Percentiles rank a stretch among this genome's conserved stretches.
These are phyloP conservation scores for Leptosphaerulina australis DNA, from an alignment of 2,329 filamentous ascomycete genomes.

Conservation along the genomic window DNA sequence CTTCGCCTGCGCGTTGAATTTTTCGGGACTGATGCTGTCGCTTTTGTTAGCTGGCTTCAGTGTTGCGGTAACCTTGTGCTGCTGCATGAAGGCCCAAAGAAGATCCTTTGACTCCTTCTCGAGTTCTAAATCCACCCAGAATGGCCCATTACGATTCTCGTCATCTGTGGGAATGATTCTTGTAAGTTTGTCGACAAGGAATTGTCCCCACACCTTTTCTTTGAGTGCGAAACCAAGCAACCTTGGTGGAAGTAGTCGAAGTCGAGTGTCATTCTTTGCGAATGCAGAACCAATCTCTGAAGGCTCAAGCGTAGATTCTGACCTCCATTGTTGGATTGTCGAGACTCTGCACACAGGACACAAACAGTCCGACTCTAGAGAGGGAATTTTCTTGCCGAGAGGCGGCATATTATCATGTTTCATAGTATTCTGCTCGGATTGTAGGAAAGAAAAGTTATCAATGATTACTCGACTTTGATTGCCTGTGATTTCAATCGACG, in stretches of 20 bases:
- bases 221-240: constrained; percentile 9
- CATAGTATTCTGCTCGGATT: constrained; percentile 11
- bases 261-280: background rate
- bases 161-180: background rate
- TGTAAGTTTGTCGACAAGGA: constrained; percentile 3
- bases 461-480: constrained; percentile 13
- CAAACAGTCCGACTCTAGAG: constrained; percentile 1
- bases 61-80: constrained; percentile 1
- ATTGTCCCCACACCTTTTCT: constrained; percentile 11
- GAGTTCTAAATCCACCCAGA: constrained; percentile 7
- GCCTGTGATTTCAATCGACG: background rate
- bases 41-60: background rate
- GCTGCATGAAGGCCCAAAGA: constrained; percentile 8
- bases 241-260: constrained; percentile 8
- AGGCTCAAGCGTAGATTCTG: background rate
- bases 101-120: constrained; percentile 5
- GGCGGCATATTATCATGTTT: constrained; percentile 5
- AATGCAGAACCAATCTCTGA: background rate
- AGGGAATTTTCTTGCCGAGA: constrained; percentile 1
- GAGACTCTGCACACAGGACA: constrained; percentile 4
- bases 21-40: background rate
- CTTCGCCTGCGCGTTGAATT: background rate
- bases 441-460: constrained; percentile 13
- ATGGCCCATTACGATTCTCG: background rate
- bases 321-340: background rate